phyloP scores from a whole-genome alignment of 2,329 filamentous ascomycete species.

The Paecilomyces sp. region DNA sequence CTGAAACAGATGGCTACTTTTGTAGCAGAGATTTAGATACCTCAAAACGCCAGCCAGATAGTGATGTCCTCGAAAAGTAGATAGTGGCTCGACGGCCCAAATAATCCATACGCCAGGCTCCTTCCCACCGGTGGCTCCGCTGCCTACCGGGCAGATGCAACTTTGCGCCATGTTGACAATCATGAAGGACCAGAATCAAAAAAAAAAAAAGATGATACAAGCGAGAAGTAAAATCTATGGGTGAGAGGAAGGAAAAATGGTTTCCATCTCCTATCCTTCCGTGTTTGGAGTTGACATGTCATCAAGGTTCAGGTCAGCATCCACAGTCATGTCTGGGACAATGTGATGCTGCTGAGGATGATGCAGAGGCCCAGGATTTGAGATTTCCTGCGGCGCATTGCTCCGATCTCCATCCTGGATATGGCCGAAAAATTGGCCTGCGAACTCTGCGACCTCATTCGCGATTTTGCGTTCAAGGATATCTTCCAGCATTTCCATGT shows the following conservation, averaged over 20 bases:
- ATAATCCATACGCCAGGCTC: neutral
- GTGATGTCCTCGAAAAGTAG: neutral
- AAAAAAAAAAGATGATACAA: neutral
- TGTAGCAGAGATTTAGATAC: neutral
- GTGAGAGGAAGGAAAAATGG: neutral
- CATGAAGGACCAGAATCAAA: neutral
- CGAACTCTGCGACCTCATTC: slow-evolving; percentile 34
- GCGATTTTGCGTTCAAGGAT: slow-evolving; percentile 35
- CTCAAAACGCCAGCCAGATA: neutral
- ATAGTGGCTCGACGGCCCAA: neutral
- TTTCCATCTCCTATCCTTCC: neutral
- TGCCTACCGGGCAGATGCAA: neutral
- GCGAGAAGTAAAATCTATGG: neutral
- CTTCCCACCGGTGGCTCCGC: neutral
- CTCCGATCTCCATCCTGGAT: slow-evolving; percentile 7
- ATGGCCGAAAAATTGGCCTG: slow-evolving; percentile 31
- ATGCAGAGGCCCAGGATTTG: neutral
- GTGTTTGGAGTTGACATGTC: neutral
- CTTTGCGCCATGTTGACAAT: neutral
- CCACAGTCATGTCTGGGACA: neutral
- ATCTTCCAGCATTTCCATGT: slow-evolving; percentile 32
- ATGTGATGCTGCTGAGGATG: neutral
- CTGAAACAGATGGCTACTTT: neutral
- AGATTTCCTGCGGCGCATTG: neutral
- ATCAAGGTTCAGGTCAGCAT: neutral